A percentile compares a stretch with the other conserved stretches of the same genome.
These are phyloP conservation scores for Claviceps maximensis DNA, from an alignment of 2,329 filamentous ascomycete species.

Conservation along the genomic window DNA sequence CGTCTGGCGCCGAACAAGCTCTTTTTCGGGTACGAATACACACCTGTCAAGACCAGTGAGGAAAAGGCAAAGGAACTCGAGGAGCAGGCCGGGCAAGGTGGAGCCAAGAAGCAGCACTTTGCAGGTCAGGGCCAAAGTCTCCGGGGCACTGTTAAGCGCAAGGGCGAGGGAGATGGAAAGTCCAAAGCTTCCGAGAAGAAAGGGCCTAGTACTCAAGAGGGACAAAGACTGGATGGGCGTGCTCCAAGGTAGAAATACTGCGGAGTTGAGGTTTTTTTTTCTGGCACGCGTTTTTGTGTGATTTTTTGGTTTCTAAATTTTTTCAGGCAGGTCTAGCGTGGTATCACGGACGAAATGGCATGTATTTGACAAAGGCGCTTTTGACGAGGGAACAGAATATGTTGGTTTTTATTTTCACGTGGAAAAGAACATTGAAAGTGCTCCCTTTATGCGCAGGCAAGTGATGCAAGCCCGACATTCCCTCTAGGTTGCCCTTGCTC, in stretches of 20 bases:
- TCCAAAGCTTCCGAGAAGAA: conserved; percentile 35
- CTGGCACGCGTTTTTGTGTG: conserved; percentile 13
- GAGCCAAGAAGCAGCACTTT: conserved; percentile 61
- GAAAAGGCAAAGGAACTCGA: conserved; percentile 54
- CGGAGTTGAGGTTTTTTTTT: not conserved
- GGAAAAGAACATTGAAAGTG: not conserved
- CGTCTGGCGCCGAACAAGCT: conserved; percentile 77
- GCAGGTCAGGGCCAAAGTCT: conserved; percentile 76
- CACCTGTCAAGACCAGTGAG: conserved; percentile 68
- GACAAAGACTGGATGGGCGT: conserved; percentile 31
- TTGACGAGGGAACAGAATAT: not conserved
- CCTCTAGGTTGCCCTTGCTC: not conserved
- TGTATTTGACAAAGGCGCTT: not conserved
- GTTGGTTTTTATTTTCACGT: not conserved
- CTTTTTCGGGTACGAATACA: conserved; percentile 93
- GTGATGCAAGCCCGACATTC: too few relatives aligned
- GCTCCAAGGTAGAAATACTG: conserved; percentile 11
- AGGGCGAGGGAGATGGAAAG: conserved; percentile 39
- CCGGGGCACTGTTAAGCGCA: conserved; percentile 56
- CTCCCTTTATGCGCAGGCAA: not conserved
- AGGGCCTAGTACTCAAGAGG: conserved; percentile 21
- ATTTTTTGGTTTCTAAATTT: not conserved
- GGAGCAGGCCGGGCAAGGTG: conserved; percentile 42
- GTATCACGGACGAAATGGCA: not conserved
- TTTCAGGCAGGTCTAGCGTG: not conserved